These are phyloP conservation scores for Austropuccinia psidii DNA, from an alignment of 1,284 basidiomycete genomes.

Conservation along the genomic window DNA sequence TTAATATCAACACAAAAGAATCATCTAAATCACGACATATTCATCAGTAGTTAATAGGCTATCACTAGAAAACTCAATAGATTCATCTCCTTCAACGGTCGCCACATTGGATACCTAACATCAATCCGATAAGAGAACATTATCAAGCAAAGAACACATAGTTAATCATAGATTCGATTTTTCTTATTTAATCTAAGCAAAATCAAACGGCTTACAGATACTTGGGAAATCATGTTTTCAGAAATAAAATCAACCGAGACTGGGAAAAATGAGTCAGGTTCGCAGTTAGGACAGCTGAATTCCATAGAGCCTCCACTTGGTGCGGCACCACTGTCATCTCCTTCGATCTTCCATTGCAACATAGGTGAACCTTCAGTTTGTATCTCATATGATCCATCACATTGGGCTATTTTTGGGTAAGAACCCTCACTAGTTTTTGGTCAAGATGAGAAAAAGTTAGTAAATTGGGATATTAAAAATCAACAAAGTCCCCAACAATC, in stretches of 20 bases:
- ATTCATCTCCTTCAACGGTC: constrained; percentile 57
- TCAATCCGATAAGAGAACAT: no score
- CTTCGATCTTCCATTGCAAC: constrained; percentile 66
- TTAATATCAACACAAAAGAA: no score
- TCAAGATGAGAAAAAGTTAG: constrained; percentile 33
- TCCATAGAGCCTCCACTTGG: constrained; percentile 71
- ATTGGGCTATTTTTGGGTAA: constrained; percentile 66
- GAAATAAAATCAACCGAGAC: constrained; percentile 74
- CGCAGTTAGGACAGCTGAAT: constrained; percentile 76
- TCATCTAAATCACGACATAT: constrained; percentile 41
- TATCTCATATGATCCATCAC: constrained; percentile 70
- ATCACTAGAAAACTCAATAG: constrained; percentile 68
- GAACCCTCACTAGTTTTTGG: constrained; percentile 63
- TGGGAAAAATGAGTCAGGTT: constrained; percentile 82
- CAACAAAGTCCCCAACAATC: neutral
- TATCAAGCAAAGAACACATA: constrained; percentile 7
- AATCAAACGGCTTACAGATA: constrained; percentile 52
- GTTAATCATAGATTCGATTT: constrained; percentile 31
- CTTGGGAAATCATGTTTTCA: constrained; percentile 65
- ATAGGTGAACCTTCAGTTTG: constrained; percentile 60
- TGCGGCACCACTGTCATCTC: constrained; percentile 48
- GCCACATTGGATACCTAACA: constrained; percentile 47
- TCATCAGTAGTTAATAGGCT: constrained; percentile 49
- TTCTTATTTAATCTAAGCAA: constrained; percentile 15
- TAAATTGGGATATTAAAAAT: constrained; percentile 21